Evolutionary conservation across 305 asterid genomes (phyloP), one percentile per base, ranked within the genome.

Genomic region (Fraxinus albicans): DNA sequence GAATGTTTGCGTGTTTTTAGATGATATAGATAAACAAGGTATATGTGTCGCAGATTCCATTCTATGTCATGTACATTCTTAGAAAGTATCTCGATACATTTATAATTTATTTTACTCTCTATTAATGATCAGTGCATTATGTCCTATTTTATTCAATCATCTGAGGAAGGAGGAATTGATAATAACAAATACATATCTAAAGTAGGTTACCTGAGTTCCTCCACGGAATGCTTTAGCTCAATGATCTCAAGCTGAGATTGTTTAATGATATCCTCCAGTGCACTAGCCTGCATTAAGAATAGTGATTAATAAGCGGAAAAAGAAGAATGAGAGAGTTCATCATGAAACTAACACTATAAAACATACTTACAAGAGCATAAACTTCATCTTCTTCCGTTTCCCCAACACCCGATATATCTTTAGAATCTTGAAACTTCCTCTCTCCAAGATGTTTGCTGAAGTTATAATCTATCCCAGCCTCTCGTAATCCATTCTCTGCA

Each of bases 201-300:
- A 36, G 77, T 81, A 40, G 80, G 82, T 86, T 90, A 96, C 99
- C 99, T 96, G 80, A 92, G 86, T 86, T 93, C 98, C 78, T 93
- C 99, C 73, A 91, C 93, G 12, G 94, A 89, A 87, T 96, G 99
- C 88, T 96, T 92, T 79, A 94, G 92, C 94, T 96, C 98, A 86
- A 94, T 88, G 83, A 96, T 96, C 93, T 96, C 98, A 87, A 96
- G 81, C 90, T 94, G 99, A 88, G 98, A 91, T 87, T 96, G 98
- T 92, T 92, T 96, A 74, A 96, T 91, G 77, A 94, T 94, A 87
- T 92, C 91, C 89, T 96, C 99, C 88, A 96, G 81, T 5, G 98
- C 97, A 89, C 92, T 91, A 44, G 97, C 99, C 99, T 96, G 86
- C 78, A 63, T 38, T 40, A 82, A 77, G 29, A 76, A 79, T 42